Percentiles rank a stretch among this genome's conserved stretches.
Evolutionary conservation across 2,329 filamentous ascomycete genomes (phyloP).

Genomic region (Fusarium longipes): DNA sequence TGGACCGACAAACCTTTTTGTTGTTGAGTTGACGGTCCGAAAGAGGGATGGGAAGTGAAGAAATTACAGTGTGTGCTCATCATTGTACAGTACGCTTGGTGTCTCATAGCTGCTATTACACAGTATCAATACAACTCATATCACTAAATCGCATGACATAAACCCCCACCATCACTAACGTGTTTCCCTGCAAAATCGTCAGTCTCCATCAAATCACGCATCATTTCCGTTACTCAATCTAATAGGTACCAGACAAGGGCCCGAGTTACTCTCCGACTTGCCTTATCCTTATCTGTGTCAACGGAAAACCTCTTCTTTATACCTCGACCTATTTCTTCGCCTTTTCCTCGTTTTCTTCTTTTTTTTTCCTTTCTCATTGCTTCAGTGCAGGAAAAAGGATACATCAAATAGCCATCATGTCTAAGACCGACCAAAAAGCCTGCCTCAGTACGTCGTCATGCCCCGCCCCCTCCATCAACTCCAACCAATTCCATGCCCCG

Average conservation of each 20-base stretch:
- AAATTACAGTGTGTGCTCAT: conserved; percentile 7
- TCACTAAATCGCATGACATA: conserved; percentile 43
- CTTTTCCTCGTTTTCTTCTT: conserved; percentile 25
- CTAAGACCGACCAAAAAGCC: conserved; percentile 68
- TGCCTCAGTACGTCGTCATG: conserved; percentile 67
- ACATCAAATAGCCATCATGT: conserved; percentile 54
- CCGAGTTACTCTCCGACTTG: conserved; percentile 29
- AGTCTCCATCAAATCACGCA: conserved; percentile 50
- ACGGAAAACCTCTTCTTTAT: conserved; percentile 25
- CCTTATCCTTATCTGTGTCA: conserved; percentile 36
- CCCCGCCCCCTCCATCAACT: conserved; percentile 45
- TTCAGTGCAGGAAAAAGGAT: conserved; percentile 20
- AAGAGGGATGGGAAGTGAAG: conserved; percentile 15
- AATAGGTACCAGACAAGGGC: conserved; percentile 11
- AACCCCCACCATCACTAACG: conserved; percentile 44
- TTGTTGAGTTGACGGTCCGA: conserved; percentile 40
- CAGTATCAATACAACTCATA: conserved; percentile 27
- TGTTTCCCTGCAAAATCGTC: conserved; percentile 43
- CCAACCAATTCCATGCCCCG: conserved; percentile 39
- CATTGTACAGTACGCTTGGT: conserved; percentile 13
- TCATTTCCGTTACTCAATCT: conserved; percentile 39
- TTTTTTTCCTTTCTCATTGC: conserved; percentile 33
- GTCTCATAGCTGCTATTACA: accelerated
- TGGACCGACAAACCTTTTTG: conserved; percentile 40
- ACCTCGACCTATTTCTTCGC: conserved; percentile 22